Base-by-base conservation (phyloP, 257 asterid genomes). In the Eustoma russellianum region DNA sequence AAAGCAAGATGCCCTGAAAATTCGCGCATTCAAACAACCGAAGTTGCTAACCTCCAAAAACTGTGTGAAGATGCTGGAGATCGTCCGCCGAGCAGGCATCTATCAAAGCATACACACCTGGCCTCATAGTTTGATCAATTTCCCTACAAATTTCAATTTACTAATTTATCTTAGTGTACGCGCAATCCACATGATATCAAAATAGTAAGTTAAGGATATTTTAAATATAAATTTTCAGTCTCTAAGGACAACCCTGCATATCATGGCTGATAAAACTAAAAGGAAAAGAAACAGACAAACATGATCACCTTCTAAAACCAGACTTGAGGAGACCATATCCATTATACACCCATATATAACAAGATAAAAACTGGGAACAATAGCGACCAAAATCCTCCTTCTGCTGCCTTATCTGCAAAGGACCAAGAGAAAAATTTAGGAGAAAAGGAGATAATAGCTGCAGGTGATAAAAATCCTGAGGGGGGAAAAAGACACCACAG, bases 81-180 rank as follows among this genome's bases (percentile, higher is more conserved):
- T 91, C 88, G 30, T 79, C 88, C 6, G 67, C 62, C 5, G 93
- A 87, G 79, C 98, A 91, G 5, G 80, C 67, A 79, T 91, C 96
- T 46, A 91, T 69, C 59, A 87, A 56, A 51, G 96, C 95, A 52
- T 78, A 82, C 14, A 91, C 34, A 17, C 98, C 98, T 1, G 96
- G 96, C 69, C 74, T 82, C 68, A 91, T 43, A 57, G 96, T 91
- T 63, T 77, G 84, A 55, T 87, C 95, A 15, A 91, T 83, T 74
- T 91, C 95, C 86, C 98, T 87, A 59, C 13, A 50, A 38, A 51
- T 50, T 54, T 24, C 6, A 15, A 17, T 61, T 33, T 60, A 56
- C 44, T 13, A 46, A 47, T 17, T 12, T 38, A 11, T 11, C 3
- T 28, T 41, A 49, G 6, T 51, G 61, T 50, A 52, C 44, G 34